phyloP scores from a whole-genome alignment of 208 protist species.

The Leishmania arabica region DNA sequence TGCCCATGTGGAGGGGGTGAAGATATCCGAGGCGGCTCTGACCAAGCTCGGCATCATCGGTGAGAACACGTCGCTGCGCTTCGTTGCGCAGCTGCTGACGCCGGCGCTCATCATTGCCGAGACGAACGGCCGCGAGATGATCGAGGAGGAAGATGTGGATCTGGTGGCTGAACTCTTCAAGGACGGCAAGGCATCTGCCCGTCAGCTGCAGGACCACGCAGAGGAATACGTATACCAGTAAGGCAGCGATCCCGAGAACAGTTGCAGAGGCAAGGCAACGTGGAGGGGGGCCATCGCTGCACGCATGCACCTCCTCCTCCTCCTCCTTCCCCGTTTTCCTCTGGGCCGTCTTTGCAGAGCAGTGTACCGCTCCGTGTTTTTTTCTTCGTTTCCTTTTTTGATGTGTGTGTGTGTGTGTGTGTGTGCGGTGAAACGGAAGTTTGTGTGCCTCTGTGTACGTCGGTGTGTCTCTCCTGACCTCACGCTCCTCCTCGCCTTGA shows the following conservation, averaged over 20 bases:
- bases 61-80: slow-evolving; percentile 94
- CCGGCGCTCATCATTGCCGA: slow-evolving; percentile 95
- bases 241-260: background rate
- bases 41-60: slow-evolving; percentile 93
- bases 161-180: slow-evolving; percentile 97
- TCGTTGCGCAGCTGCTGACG: slow-evolving; percentile 98
- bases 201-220: slow-evolving; percentile 80
- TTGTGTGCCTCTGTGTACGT: background rate
- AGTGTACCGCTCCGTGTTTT: background rate
- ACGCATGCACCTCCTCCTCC: background rate
- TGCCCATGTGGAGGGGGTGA: slow-evolving; percentile 95
- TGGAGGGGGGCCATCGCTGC: background rate
- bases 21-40: slow-evolving; percentile 93
- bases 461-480: background rate
- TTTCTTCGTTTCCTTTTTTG: background rate
- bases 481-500: background rate
- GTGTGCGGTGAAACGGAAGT: background rate
- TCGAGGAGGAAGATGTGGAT: slow-evolving; percentile 94
- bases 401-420: background rate
- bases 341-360: background rate
- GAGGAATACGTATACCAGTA: slow-evolving; percentile 94
- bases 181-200: slow-evolving; percentile 97
- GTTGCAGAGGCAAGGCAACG: background rate
- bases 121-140: slow-evolving; percentile 94
- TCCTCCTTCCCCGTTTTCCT: background rate